Base-by-base conservation (phyloP, 2,329 filamentous ascomycete species). In the Sclerotinia subarctica region DNA sequence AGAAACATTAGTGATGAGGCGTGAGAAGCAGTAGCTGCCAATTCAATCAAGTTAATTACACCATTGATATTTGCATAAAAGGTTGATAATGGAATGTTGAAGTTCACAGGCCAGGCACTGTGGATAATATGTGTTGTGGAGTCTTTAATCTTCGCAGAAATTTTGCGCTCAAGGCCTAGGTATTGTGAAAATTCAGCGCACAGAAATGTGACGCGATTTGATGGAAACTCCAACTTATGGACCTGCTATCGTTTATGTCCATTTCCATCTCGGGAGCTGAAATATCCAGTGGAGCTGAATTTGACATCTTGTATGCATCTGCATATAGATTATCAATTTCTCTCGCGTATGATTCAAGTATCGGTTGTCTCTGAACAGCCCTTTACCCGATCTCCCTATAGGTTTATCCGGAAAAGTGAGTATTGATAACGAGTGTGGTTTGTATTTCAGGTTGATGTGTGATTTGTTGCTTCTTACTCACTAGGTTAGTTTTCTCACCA, bases 111-210 rank as follows among this genome's bases (percentile, higher is more conserved):
- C 80, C 80, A 82, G 4, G 68, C 70, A 62, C 72, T 73, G 26
- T 70, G 1, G 44, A 73, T 72, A 3, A 73, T 70, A 5, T 67
- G 15, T 29, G 70, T 70, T n/a, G 42, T 57, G 8, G 51, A 46
- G 71, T 77, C 52, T 21, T 54, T 24, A 8, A 74, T n/a, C 1
- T 42, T 47, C 1, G 56, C 13, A 64, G 68, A 73, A 3, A 29
- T 26, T n/a, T 52, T 19, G 11, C 38, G 2, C 1, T 1, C 69
- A 0, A 90, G 78, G 0, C 86, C 86, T 0, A 89, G 79, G 8
- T 78, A 74, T 19, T 81, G 78, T 0, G 81, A 79, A 15, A 82
- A 78, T 70, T 88, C 83, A 2, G 80, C 81, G 32, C 81, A 78
- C 4, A 84, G 73, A 53, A 87, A 85, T 52, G 82, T 79, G 8